Percentiles rank a stretch among this genome's conserved stretches.
These are phyloP conservation scores for Fusarium sarcochroum DNA, from an alignment of 2,329 filamentous ascomycete species.

Conservation along the genomic window DNA sequence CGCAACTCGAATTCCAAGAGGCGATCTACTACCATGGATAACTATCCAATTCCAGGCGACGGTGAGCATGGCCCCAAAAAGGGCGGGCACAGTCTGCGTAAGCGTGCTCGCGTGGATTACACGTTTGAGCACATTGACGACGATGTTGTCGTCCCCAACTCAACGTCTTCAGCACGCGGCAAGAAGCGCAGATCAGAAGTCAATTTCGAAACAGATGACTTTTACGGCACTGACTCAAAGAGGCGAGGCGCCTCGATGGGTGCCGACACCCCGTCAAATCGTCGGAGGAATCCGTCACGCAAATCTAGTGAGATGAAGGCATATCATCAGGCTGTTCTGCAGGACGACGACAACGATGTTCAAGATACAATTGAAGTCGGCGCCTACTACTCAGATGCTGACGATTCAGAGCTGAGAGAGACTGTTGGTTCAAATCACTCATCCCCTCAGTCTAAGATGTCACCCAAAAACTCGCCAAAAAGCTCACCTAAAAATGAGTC, in stretches of 20 bases:
- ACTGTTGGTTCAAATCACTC: constrained; percentile 49
- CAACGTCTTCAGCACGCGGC: constrained; percentile 52
- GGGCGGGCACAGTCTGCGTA: constrained; percentile 71
- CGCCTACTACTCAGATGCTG: constrained; percentile 55
- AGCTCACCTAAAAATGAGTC: constrained; percentile 28
- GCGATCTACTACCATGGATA: constrained; percentile 62
- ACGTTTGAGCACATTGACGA: constrained; percentile 67
- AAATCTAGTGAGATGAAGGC: constrained; percentile 54
- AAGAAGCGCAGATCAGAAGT: constrained; percentile 56
- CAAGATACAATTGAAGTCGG: constrained; percentile 72
- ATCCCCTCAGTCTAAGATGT: constrained; percentile 47
- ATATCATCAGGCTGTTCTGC: constrained; percentile 50
- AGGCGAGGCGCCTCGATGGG: constrained; percentile 56
- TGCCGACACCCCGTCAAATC: constrained; percentile 53
- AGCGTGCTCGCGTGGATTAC: constrained; percentile 70
- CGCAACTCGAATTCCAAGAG: constrained; percentile 56
- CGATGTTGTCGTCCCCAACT: constrained; percentile 57
- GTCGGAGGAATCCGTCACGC: constrained; percentile 59
- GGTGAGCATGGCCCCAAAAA: constrained; percentile 67
- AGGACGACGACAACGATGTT: constrained; percentile 63
- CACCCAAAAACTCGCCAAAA: constrained; percentile 34
- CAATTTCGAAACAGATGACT: constrained; percentile 54
- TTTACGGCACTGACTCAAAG: constrained; percentile 49
- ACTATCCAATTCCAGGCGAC: constrained; percentile 57
- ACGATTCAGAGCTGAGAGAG: constrained; percentile 50